Evolutionary conservation across 1,284 basidiomycete genomes (phyloP).

Genomic region (Boletus semigastroideus): DNA sequence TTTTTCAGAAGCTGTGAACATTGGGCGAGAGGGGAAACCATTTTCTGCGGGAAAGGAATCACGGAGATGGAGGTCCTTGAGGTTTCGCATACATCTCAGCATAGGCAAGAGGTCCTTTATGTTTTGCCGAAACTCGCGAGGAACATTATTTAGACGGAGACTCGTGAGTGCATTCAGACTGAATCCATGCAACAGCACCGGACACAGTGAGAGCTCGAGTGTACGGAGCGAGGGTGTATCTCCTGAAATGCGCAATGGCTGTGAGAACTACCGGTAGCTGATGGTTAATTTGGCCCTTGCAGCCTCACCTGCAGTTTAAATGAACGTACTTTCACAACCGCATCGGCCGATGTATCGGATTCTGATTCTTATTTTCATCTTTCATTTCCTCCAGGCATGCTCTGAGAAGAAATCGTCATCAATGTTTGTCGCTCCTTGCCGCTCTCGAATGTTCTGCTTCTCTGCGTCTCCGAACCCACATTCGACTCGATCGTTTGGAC

Average conservation of each 20-base stretch:
- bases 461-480: no score
- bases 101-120: conserved; percentile 21
- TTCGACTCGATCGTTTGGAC: no score
- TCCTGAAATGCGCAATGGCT: conserved; percentile 4
- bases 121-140: conserved; percentile 6
- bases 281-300: no score
- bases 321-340: no score
- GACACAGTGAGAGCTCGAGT: conserved; percentile 25
- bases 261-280: no score
- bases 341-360: no score
- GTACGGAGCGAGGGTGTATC: conserved; percentile 25
- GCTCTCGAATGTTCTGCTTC: no score
- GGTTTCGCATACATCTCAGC: conserved; percentile 27
- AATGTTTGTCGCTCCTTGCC: no score
- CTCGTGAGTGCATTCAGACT: conserved; percentile 26
- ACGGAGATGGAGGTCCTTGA: conserved; percentile 27
- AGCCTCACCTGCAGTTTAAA: no score
- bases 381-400: no score
- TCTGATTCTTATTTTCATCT: no score
- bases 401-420: no score
- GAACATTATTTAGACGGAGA: conserved; percentile 19
- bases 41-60: background rate
- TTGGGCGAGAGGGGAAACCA: background rate
- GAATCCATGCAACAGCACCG: conserved; percentile 10
- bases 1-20: background rate